These are phyloP conservation scores for Pseudoperonospora humuli DNA, from an alignment of 352 stramenopile genomes.

Conservation along the genomic window DNA sequence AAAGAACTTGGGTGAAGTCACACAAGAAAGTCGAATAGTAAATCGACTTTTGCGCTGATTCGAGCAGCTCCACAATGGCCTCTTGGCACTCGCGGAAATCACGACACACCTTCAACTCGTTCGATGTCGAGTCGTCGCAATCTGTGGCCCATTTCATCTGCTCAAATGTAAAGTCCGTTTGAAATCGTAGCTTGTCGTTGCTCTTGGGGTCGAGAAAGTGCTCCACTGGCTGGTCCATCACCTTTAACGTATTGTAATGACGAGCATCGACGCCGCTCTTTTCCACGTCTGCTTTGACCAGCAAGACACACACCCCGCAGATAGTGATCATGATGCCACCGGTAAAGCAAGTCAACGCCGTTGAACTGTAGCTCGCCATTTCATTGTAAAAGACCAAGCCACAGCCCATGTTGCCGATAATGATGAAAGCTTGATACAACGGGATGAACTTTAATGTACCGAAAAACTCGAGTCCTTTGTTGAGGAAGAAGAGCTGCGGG, in stretches of 20 bases:
- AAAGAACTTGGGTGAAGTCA: conserved; percentile 56
- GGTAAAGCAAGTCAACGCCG: conserved; percentile 40
- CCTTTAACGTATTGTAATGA: conserved; percentile 13
- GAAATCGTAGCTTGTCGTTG: conserved; percentile 16
- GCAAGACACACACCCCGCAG: conserved; percentile 47
- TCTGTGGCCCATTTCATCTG: conserved; percentile 50
- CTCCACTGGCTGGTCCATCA: conserved; percentile 20
- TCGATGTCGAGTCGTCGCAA: conserved; percentile 8
- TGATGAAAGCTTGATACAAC: conserved; percentile 79
- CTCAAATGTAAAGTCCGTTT: conserved; percentile 48
- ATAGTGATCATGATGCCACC: conserved; percentile 51
- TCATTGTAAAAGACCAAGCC: conserved; percentile 79
- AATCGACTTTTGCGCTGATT: conserved; percentile 44
- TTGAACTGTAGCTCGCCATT: conserved; percentile 48
- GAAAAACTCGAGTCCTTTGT: conserved; percentile 71
- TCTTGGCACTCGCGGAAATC: conserved; percentile 67
- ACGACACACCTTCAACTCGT: conserved; percentile 28
- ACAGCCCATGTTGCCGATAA: conserved; percentile 66
- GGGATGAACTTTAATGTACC: conserved; percentile 77
- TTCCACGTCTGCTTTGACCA: conserved; percentile 45
- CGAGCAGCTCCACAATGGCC: conserved; percentile 46
- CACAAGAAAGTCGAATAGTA: conserved; percentile 82
- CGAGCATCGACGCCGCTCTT: conserved; percentile 3
- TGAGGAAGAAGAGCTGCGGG: conserved; percentile 70
- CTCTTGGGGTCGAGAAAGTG: conserved; percentile 17